Conservation (phyloP, 1,284 basidiomycete species). For the Trichosporon asahii region DNA sequence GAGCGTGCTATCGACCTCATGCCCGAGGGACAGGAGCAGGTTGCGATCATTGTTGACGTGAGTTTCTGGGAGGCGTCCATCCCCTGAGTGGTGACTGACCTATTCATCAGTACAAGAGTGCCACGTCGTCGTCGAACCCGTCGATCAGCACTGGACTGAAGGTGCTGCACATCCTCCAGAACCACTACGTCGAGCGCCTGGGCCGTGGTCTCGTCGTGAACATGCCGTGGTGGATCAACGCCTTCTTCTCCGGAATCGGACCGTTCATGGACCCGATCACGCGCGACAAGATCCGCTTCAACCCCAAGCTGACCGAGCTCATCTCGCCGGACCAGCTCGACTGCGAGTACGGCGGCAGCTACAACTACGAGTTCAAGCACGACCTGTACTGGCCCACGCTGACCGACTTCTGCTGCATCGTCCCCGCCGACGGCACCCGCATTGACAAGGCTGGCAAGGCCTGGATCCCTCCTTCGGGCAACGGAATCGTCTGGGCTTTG, state of each 20-base stretch:
- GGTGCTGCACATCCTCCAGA: slow-evolving; percentile 77
- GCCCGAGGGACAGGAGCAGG: slow-evolving; percentile 73
- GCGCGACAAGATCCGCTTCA: slow-evolving; percentile 87
- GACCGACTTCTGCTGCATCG: slow-evolving; percentile 55
- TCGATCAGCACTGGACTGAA: slow-evolving; percentile 73
- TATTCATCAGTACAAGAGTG: slow-evolving; percentile 72
- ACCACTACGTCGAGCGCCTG: slow-evolving; percentile 80
- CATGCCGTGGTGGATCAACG: slow-evolving; percentile 70
- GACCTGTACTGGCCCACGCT: slow-evolving; percentile 74
- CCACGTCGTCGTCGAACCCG: slow-evolving; percentile 73
- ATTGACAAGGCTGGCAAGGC: slow-evolving; percentile 39
- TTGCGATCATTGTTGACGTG: slow-evolving; percentile 73
- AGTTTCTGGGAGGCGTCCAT: slow-evolving; percentile 61
- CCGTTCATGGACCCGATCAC: slow-evolving; percentile 89
- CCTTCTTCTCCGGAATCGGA: slow-evolving; percentile 81
- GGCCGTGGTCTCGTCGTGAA: slow-evolving; percentile 82
- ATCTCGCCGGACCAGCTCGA: slow-evolving; percentile 74
- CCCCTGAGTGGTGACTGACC: slow-evolving; percentile 68
- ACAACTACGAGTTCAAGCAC: slow-evolving; percentile 72
- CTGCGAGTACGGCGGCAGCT: slow-evolving; percentile 73
- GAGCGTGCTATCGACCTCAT: slow-evolving; percentile 81
- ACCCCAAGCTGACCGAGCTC: slow-evolving; percentile 72
- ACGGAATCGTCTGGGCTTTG: slow-evolving; percentile 46
- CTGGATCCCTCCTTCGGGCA: slow-evolving; percentile 44
- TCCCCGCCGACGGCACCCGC: slow-evolving; percentile 40